Evolutionary conservation across 345 rosid species (phyloP), one percentile per base, ranked within the genome.

Genomic region (Citrus cavaleriei): DNA sequence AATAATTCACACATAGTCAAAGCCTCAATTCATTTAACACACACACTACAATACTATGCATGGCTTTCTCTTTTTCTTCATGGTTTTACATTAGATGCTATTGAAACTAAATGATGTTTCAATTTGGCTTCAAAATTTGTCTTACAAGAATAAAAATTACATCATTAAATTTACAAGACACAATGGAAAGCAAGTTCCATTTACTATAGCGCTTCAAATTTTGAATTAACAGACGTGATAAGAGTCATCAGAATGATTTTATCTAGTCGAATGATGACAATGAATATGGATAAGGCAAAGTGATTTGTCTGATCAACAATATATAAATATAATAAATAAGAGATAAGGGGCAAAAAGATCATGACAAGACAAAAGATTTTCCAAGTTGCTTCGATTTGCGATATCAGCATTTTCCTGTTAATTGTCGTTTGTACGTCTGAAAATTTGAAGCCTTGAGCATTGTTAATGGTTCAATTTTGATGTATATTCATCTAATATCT

Each of bases 291-390:
- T 74, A 74, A 40, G 69, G 77, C 25, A 60, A 55, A 35, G 27
- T 55, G 75, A 28, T n/a, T n/a, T 32, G 42, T 30, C 2, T 32
- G 7, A 30, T 42, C 19, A 10, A 10, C 71, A 21, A 6, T 22
- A 55, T 4, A 46, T 46, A 46, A 13, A 46, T 46, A 46, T 46
- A 46, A 12, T 46, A n/a, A 57, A 72, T n/a, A 14, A n/a, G 76
- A 72, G 76, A 72, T 72, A 60, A 73, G 77, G 67, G 16, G 68
- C 38, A 74, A 16, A 38, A 8, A 73, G n/a, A 54, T 38, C 34
- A 5, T 28, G 78, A 75, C 70, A 75, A 62, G 78, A 74, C 69
- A 32, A 58, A 25, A 42, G 60, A 63, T 25, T 75, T 63, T 63
- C 60, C 70, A 46, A 75, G 22, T 75, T 75, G 78, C 12, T 46